phyloP scores from a whole-genome alignment of 306 rosid genomes.

The Sindora glabra region DNA sequence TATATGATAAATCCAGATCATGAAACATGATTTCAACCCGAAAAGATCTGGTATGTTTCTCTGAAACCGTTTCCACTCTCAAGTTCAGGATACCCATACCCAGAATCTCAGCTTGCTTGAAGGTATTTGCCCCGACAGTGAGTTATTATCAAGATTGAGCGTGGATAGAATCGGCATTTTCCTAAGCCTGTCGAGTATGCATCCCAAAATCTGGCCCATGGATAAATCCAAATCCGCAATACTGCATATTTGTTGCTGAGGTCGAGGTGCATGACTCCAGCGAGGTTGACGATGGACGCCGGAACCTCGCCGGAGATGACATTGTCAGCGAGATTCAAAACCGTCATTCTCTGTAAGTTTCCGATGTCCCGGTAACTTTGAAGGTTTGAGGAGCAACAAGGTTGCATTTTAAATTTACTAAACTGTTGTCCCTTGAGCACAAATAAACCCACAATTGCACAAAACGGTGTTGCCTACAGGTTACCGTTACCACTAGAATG shows the following conservation, averaged over 20 bases:
- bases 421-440: too few relatives aligned
- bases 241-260: slow-evolving; percentile 63
- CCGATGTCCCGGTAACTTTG: too few relatives aligned
- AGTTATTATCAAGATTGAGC: slow-evolving; percentile 53
- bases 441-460: too few relatives aligned
- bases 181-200: slow-evolving; percentile 45
- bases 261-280: slow-evolving; percentile 56
- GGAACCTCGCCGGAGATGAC: slow-evolving; percentile 54
- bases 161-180: slow-evolving; percentile 76
- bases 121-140: slow-evolving; percentile 58
- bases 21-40: slow-evolving; percentile 48
- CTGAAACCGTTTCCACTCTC: slow-evolving; percentile 64
- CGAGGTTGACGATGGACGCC: slow-evolving; percentile 29
- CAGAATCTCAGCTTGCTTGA: slow-evolving; percentile 29
- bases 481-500: too few relatives aligned
- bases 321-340: slow-evolving; percentile 61
- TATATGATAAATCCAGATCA: slow-evolving; percentile 76
- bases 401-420: too few relatives aligned
- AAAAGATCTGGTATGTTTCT: slow-evolving; percentile 72
- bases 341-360: slow-evolving; percentile 25
- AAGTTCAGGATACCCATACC: slow-evolving; percentile 76
- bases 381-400: too few relatives aligned
- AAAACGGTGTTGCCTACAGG: too few relatives aligned
- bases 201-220: slow-evolving; percentile 56
- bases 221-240: slow-evolving; percentile 77